Conservation (phyloP, 2,329 filamentous ascomycete genomes). For the Parastagonospora avenae region DNA sequence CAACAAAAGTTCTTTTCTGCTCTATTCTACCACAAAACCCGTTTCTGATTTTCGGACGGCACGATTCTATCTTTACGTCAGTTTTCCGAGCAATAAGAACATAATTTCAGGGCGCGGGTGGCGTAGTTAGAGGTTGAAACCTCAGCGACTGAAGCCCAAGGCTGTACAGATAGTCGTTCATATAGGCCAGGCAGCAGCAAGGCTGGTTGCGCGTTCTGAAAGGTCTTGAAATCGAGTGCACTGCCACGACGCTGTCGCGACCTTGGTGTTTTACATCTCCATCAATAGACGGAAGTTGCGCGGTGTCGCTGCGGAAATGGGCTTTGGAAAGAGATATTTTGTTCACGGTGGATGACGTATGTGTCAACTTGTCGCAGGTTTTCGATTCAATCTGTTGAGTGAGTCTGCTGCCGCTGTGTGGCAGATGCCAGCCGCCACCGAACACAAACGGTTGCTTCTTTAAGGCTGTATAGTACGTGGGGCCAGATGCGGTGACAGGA, state of each 20-base stretch:
- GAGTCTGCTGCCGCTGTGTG: conserved; percentile 27
- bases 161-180: conserved; percentile 6
- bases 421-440: conserved; percentile 36
- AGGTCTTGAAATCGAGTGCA: conserved; percentile 13
- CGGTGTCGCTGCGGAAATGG: conserved; percentile 7
- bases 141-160: conserved; percentile 9
- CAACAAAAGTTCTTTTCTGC: neutral
- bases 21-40: conserved; percentile 2
- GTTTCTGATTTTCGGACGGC: conserved; percentile 13
- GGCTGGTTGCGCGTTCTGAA: neutral
- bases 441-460: neutral
- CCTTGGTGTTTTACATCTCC: conserved; percentile 1
- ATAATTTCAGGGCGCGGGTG: conserved; percentile 11
- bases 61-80: conserved; percentile 10
- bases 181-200: conserved; percentile 5
- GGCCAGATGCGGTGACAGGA: no score
- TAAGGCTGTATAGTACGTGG: no score
- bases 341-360: conserved; percentile 19
- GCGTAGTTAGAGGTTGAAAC: conserved; percentile 5
- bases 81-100: conserved; percentile 6
- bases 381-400: conserved; percentile 14
- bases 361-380: conserved; percentile 20
- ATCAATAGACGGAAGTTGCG: conserved; percentile 1
- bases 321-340: conserved; percentile 8
- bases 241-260: conserved; percentile 5